Evolutionary conservation across 768 basidiomycete genomes (phyloP), one percentile per base, ranked within the genome.

Genomic region (Galerina sulciceps): DNA sequence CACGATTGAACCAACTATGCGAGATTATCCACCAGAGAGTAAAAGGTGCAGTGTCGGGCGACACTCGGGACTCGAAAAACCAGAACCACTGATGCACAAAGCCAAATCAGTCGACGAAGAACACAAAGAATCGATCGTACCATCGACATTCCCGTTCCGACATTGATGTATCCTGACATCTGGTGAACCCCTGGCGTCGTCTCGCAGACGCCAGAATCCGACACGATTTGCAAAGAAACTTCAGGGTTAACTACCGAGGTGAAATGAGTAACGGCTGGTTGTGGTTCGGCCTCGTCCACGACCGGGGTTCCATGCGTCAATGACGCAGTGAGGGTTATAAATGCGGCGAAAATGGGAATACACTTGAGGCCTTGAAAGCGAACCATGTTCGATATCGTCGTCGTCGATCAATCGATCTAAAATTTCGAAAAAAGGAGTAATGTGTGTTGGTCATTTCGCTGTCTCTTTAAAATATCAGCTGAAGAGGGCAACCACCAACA

Each of bases 21-120:
- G 11, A 20, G 10, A 10, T 53, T 11, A 46, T 22, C 26, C 69
- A 85, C 87, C 88, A 89, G 20, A 89, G 74, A 2, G 86, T 86
- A 64, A 90, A 84, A 0, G 87, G 87, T 0, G 87, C 86, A 1
- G 79, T 85, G 48, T 86, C 82, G 0, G 87, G 85, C 2, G 77
- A 73, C 31, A 82, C 71, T 13, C 88, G 79, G 2, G 88, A 80
- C 60, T 85, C 88, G 53, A 89, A 90, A 70, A 88, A 89, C 85
- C 87, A 89, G 65, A 89, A 89, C 85, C 85, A 89, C 87, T 87
- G 54, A n/a, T 47, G 37, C 11, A 17, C 9, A 15, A 53, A 3
- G 13, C 41, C 8, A 23, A 35, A 23, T 46, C 31, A 10, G 22
- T 35, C 15, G 50, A 53, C 10, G 14, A 40, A 14, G 14, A 34